Evolutionary conservation across 805 yeast species (phyloP).

Genomic region (Phaffomyces thermotolerans): DNA sequence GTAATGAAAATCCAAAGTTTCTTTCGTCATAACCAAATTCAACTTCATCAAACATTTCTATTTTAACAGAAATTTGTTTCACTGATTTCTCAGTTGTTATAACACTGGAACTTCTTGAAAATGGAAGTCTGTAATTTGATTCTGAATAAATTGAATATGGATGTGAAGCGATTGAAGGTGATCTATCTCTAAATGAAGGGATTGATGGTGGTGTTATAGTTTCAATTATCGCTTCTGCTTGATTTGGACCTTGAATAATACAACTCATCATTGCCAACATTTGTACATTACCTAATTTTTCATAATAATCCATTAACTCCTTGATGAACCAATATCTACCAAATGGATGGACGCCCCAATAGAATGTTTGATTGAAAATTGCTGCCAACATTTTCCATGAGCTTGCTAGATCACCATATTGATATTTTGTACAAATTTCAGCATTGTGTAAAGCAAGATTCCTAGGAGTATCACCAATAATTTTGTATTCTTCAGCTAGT

Average conservation of each 20-base stretch:
- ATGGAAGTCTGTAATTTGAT: conserved; percentile 15
- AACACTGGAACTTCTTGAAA: conserved; percentile 23
- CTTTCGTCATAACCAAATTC: conserved; percentile 30
- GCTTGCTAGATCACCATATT: conserved; percentile 55
- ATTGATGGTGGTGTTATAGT: background rate
- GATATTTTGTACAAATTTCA: conserved; percentile 56
- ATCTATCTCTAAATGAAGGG: background rate
- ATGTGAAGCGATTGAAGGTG: conserved; percentile 14
- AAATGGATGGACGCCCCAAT: conserved; percentile 79
- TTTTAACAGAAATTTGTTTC: conserved; percentile 28
- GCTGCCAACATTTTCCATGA: conserved; percentile 62
- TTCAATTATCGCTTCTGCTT: background rate
- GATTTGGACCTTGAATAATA: conserved; percentile 32
- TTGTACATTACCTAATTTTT: conserved; percentile 59
- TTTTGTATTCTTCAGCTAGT: conserved; percentile 58
- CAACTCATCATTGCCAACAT: conserved; percentile 89
- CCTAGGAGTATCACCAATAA: conserved; percentile 58
- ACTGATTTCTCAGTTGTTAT: conserved; percentile 9
- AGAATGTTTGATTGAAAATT: conserved; percentile 34
- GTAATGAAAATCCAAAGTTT: conserved; percentile 30
- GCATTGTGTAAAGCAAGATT: conserved; percentile 65
- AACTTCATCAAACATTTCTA: conserved; percentile 39
- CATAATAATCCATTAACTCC: conserved; percentile 58
- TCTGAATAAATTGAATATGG: conserved; percentile 18
- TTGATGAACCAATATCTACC: conserved; percentile 63